phyloP scores from a whole-genome alignment of 2,329 filamentous ascomycete genomes.

The Capronia americana region DNA sequence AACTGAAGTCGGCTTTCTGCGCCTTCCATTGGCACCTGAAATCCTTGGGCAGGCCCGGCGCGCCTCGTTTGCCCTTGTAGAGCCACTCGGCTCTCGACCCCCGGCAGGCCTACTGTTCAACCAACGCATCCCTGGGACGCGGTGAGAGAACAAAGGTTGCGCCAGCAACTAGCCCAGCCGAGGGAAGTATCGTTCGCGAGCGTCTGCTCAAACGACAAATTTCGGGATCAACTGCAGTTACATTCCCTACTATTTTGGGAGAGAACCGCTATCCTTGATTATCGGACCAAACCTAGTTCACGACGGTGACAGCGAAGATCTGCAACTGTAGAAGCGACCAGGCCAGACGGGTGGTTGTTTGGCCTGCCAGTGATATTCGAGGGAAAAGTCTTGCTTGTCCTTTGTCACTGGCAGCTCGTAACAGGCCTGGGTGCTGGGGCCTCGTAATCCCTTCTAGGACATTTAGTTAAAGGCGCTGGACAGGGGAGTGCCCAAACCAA shows the following conservation, averaged over 20 bases:
- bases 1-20: constrained; percentile 13
- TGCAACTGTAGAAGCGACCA: constrained; percentile 8
- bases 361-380: neutral
- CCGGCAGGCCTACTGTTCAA: constrained; percentile 3
- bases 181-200: constrained; percentile 6
- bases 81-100: constrained; percentile 14
- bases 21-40: constrained; percentile 16
- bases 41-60: constrained; percentile 15
- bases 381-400: constrained; percentile 2
- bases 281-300: neutral
- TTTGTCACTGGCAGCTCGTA: constrained; percentile 11
- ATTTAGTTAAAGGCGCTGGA: constrained; percentile 9
- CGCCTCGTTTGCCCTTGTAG: constrained; percentile 14
- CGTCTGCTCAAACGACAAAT: constrained; percentile 4
- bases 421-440: neutral
- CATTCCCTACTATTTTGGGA: neutral
- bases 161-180: neutral
- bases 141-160: constrained; percentile 6
- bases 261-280: neutral
- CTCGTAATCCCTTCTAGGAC: constrained; percentile 11
- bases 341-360: constrained; percentile 2
- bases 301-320: constrained; percentile 10
- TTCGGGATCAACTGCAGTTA: constrained; percentile 3
- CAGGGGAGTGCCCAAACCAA: constrained; percentile 11
- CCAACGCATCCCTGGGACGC: constrained; percentile 6